A percentile compares a stretch with the other conserved stretches of the same genome.
These are phyloP conservation scores for Cyberlindnera misumaiensis DNA, from an alignment of 805 yeast species.

Conservation along the genomic window DNA sequence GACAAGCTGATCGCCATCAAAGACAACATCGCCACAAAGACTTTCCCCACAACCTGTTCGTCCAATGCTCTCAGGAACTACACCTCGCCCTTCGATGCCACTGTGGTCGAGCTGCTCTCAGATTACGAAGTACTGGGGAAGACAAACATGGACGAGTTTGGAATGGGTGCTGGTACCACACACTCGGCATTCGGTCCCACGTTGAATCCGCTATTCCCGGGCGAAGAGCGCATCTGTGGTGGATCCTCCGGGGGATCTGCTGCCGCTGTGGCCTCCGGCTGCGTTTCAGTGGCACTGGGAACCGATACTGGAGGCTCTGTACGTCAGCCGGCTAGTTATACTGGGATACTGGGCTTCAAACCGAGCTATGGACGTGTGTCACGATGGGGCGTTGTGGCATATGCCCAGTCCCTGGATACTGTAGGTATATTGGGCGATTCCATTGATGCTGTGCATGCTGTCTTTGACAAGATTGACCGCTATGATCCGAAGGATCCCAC, in stretches of 20 bases:
- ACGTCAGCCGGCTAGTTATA: slow-evolving; percentile 84
- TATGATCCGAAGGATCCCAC: slow-evolving; percentile 81
- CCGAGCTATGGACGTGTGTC: slow-evolving; percentile 92
- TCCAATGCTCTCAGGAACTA: slow-evolving; percentile 58
- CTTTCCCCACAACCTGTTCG: slow-evolving; percentile 71
- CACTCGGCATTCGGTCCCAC: slow-evolving; percentile 53
- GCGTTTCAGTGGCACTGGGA: slow-evolving; percentile 75
- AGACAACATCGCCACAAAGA: slow-evolving; percentile 70
- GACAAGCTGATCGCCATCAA: slow-evolving; percentile 44
- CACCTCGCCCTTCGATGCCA: slow-evolving; percentile 74
- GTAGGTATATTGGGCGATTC: slow-evolving; percentile 73
- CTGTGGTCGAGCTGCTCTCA: slow-evolving; percentile 53
- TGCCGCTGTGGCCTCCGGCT: slow-evolving; percentile 72
- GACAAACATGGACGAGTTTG: slow-evolving; percentile 93
- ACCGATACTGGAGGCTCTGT: slow-evolving; percentile 98
- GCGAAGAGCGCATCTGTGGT: slow-evolving; percentile 50
- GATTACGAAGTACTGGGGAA: slow-evolving; percentile 65
- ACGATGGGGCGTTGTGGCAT: slow-evolving; percentile 85
- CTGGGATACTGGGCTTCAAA: slow-evolving; percentile 81
- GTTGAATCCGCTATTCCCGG: slow-evolving; percentile 41
- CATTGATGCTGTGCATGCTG: slow-evolving; percentile 36
- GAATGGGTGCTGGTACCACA: slow-evolving; percentile 82
- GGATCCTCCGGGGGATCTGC: slow-evolving; percentile 98
- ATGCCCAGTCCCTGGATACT: slow-evolving; percentile 92
- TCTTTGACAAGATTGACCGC: slow-evolving; percentile 49